Evolutionary conservation across 352 stramenopile species (phyloP), one percentile per base, ranked within the genome.

Genomic region (Pythium folliculosum): DNA sequence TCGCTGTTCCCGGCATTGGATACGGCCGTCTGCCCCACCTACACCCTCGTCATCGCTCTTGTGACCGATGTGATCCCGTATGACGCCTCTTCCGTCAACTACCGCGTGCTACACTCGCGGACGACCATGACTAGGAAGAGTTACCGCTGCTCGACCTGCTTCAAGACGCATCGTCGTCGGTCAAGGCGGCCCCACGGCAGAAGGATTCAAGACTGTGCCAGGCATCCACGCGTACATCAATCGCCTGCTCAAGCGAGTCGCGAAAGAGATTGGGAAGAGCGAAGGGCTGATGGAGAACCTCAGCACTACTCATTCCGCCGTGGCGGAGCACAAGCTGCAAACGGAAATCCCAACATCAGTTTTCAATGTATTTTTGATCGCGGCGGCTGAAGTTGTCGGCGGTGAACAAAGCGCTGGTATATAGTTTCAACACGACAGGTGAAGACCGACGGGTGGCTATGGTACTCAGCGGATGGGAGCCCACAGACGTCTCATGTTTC

Each of bases 351-450:
- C 6, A 50, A 53, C 16, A 7, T 67, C 5, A 54, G 35, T 16
- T 6, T 45, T 3, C 60, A 67, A n/a, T 60, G 60, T 49, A 67
- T 67, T n/a, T 21, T 60, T 4, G 47, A 67, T 37, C 48, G 60
- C 25, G 60, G 60, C 22, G 45, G 27, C 0, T 67, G 60, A 49
- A 51, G 6, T 16, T 67, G 21, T 53, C 49, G 9, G 8, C 49
- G 7, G 21, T 51, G 22, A 67, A 51, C 32, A 60, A 40, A 25
- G 37, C 16, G 1, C 60, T 67, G n/a, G 16, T 45, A n/a, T 67
- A 67, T 37, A 37, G 53, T 13, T 27, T 53, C 21, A 67, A 67
- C 17, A 60, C 60, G 16, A 60, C 53, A 0, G 7, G 2, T 14
- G 53, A 60, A 19, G 35, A 60, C 22, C 53, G 21, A 16, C 53